Percentiles rank a stretch among this genome's conserved stretches.
phyloP scores from a whole-genome alignment of 1,284 basidiomycete genomes.

The Trametes polyzona region DNA sequence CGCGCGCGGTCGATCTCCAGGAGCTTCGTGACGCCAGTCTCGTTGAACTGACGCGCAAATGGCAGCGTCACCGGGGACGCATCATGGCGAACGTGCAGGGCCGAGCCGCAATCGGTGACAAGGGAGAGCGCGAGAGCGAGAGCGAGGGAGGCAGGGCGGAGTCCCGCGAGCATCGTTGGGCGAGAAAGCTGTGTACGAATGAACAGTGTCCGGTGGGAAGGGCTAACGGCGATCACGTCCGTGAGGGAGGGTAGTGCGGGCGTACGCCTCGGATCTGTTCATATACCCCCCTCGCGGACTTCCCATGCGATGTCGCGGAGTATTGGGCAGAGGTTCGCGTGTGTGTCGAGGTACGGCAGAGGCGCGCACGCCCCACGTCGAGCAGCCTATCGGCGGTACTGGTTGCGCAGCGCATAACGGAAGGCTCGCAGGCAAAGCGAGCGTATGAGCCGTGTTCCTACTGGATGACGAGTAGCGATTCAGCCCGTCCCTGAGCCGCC shows the following conservation, averaged over 20 bases:
- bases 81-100: constrained; percentile 4
- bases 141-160: neutral
- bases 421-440: neutral
- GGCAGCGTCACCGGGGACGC: constrained; percentile 18
- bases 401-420: neutral
- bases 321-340: neutral
- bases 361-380: neutral
- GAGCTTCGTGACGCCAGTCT: constrained; percentile 14
- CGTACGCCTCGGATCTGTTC: neutral
- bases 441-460: neutral
- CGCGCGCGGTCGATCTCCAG: constrained; percentile 24
- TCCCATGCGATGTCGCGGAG: neutral
- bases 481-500: neutral
- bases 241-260: neutral
- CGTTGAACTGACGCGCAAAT: constrained; percentile 20
- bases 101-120: neutral
- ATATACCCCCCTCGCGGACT: neutral
- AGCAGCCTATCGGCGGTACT: neutral
- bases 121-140: neutral
- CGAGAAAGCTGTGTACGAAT: neutral
- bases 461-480: neutral
- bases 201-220: neutral
- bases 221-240: neutral
- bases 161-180: constrained; percentile 1
- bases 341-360: neutral